These are phyloP conservation scores for Bacidia rubella DNA, from an alignment of 495 filamentous ascomycete species.

Conservation along the genomic window DNA sequence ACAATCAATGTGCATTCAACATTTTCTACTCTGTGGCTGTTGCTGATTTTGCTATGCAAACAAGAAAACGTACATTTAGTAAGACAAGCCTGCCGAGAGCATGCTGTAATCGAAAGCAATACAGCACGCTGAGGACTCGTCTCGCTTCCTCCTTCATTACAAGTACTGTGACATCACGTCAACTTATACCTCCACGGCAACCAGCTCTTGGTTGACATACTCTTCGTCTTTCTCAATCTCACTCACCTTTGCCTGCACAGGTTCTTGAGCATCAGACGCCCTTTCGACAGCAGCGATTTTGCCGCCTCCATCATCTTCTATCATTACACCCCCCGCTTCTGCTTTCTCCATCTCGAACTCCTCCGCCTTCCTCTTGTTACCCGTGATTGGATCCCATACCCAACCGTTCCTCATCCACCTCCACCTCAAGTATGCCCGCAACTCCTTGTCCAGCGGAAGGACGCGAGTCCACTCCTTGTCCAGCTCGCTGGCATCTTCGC, in stretches of 20 bases:
- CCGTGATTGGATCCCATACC: conserved; percentile 64
- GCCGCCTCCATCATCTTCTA: conserved; percentile 41
- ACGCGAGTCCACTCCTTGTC: conserved; percentile 74
- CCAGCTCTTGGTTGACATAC: no score
- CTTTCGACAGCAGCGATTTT: background rate
- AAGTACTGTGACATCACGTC: no score
- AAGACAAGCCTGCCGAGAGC: no score
- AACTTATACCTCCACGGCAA: no score
- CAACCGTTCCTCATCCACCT: conserved; percentile 82
- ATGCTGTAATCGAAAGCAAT: no score
- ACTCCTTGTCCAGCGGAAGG: conserved; percentile 73
- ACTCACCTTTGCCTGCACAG: background rate
- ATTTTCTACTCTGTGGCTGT: no score
- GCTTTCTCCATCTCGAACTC: conserved; percentile 46
- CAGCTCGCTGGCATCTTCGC: background rate
- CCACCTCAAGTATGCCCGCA: conserved; percentile 77
- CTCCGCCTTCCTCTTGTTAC: conserved; percentile 42
- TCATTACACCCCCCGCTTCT: conserved; percentile 42
- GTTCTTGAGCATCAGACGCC: no score
- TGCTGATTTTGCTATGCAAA: no score
- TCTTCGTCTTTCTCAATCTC: background rate
- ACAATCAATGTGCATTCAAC: no score
- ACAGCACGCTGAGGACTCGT: no score
- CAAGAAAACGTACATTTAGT: no score
- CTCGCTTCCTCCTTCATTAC: no score